Percentiles rank a stretch among this genome's conserved stretches.
Conservation (phyloP, 495 filamentous ascomycete species). For the Aspergillus diversus region DNA sequence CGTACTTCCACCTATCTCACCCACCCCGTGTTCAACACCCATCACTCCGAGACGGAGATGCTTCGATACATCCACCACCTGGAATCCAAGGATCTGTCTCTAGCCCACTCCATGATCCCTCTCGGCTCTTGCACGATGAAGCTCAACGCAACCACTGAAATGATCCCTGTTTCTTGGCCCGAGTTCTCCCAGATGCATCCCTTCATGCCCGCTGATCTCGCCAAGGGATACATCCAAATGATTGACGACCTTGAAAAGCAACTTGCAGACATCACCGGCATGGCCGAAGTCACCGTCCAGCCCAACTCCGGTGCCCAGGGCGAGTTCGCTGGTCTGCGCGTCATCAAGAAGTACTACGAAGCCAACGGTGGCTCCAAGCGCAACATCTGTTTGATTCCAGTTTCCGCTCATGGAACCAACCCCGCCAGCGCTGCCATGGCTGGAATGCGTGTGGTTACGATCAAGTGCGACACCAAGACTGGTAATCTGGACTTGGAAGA, state of each 20-base stretch:
- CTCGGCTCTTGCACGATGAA: conserved; percentile 99
- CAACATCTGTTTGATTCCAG: conserved; percentile 94
- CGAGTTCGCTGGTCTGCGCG: conserved; percentile 91
- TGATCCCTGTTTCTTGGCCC: conserved; percentile 84
- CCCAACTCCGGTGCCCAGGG: conserved; percentile 98
- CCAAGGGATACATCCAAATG: conserved; percentile 70
- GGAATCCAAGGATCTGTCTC: conserved; percentile 92
- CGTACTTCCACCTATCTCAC: conserved; percentile 79
- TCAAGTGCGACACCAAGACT: conserved; percentile 87
- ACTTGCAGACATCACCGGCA: conserved; percentile 85
- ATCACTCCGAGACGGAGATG: conserved; percentile 96
- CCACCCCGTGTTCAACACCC: conserved; percentile 94
- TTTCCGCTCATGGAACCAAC: conserved; percentile 97
- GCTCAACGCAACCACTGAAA: conserved; percentile 94
- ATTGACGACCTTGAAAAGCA: conserved; percentile 75
- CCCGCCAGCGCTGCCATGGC: conserved; percentile 97
- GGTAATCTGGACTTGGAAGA: conserved; percentile 91
- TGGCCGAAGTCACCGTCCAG: conserved; percentile 87
- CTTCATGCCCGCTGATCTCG: conserved; percentile 65
- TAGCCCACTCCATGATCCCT: conserved; percentile 98
- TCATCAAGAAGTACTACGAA: conserved; percentile 88
- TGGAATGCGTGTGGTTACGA: conserved; percentile 91
- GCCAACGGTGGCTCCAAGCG: conserved; percentile 66
- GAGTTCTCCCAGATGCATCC: conserved; percentile 90
- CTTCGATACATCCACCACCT: conserved; percentile 94